phyloP scores from a whole-genome alignment of 2,329 filamentous ascomycete species.

The Calonectria hongkongensis region DNA sequence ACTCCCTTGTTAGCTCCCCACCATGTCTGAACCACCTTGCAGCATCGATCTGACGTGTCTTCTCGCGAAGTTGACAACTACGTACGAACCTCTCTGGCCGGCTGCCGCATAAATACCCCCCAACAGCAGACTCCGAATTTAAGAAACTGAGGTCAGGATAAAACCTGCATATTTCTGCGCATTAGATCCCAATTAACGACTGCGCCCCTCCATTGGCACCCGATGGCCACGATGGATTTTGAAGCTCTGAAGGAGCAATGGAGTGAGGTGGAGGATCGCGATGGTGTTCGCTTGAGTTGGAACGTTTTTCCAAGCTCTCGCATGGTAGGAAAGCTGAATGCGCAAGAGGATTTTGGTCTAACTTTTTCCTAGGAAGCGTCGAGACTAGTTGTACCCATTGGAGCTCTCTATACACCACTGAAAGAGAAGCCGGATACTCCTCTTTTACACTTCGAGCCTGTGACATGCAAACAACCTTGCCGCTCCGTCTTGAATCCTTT shows the following conservation, averaged over 20 bases:
- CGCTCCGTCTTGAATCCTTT: slow-evolving; percentile 97
- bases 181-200: neutral
- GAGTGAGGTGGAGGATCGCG: slow-evolving; percentile 96
- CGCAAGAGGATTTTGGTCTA: neutral
- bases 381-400: slow-evolving; percentile 94
- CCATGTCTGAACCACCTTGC: slow-evolving; percentile 14
- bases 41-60: slow-evolving; percentile 20
- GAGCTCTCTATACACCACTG: slow-evolving; percentile 94
- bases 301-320: slow-evolving; percentile 98
- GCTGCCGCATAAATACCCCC: neutral
- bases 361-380: slow-evolving; percentile 81
- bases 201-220: slow-evolving; percentile 12
- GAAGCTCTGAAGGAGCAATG: slow-evolving; percentile 96
- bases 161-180: neutral
- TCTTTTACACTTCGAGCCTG: slow-evolving; percentile 94
- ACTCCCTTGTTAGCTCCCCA: slow-evolving; percentile 16
- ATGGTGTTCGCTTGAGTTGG: slow-evolving; percentile 97
- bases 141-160: neutral
- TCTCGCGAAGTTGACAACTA: slow-evolving; percentile 19
- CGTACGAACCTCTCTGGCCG: neutral
- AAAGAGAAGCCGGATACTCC: slow-evolving; percentile 96
- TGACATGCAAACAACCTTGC: slow-evolving; percentile 97
- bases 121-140: neutral
- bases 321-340: slow-evolving; percentile 78
- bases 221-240: slow-evolving; percentile 82